Evolutionary conservation across 176 grass and related monocot genomes (phyloP).

Genomic region (Bothriochloa decipiens): DNA sequence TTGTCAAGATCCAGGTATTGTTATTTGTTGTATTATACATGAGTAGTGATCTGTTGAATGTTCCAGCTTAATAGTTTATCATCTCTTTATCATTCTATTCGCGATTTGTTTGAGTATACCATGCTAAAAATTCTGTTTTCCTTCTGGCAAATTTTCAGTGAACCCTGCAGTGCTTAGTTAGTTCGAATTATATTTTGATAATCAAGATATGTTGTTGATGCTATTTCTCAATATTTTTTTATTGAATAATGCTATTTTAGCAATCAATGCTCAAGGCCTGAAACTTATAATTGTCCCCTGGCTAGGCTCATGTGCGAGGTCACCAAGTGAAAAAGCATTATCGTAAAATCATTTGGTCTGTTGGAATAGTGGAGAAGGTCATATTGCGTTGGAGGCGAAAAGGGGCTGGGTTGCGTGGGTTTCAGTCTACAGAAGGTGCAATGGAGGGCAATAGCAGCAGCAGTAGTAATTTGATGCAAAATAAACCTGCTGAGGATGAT

Average conservation of each 20-base stretch:
- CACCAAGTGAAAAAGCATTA: slow-evolving; percentile 97
- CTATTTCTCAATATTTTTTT: background rate
- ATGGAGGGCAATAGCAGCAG: slow-evolving; percentile 42
- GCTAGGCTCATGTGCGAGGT: slow-evolving; percentile 93
- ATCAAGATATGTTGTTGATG: background rate
- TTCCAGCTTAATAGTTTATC: background rate
- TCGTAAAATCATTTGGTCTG: slow-evolving; percentile 88
- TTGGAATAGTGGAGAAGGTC: slow-evolving; percentile 90
- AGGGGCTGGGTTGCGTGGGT: slow-evolving; percentile 78
- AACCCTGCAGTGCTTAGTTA: slow-evolving; percentile 7
- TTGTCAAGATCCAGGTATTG: slow-evolving; percentile 94
- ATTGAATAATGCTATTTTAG: background rate
- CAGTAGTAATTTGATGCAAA: slow-evolving; percentile 29
- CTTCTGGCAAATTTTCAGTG: slow-evolving; percentile 2
- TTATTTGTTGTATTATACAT: slow-evolving; percentile 29
- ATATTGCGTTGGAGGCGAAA: slow-evolving; percentile 88
- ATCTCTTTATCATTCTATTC: background rate
- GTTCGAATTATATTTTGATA: background rate
- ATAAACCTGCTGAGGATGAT: slow-evolving; percentile 55
- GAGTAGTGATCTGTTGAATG: background rate
- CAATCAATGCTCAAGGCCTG: slow-evolving; percentile 11
- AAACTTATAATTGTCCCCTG: slow-evolving; percentile 25
- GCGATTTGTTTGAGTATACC: background rate
- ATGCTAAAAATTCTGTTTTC: background rate
- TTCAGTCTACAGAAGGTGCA: slow-evolving; percentile 59